Conservation (phyloP, 495 filamentous ascomycete species). For the Penicillium nucicola region DNA sequence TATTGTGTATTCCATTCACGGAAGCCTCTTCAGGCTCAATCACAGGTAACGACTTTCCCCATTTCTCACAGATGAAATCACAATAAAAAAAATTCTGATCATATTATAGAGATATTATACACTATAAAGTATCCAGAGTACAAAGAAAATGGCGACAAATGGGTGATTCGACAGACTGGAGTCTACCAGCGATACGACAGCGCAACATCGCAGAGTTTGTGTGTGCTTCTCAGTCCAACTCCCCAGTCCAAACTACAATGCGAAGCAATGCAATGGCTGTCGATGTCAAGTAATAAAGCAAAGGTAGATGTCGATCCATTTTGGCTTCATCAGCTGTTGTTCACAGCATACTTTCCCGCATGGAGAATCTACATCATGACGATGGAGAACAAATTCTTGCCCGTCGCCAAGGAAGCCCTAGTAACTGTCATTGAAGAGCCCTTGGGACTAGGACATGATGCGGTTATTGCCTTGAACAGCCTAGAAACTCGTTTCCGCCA, state of each 20-base stretch:
- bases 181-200: conserved; percentile 38
- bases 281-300: not conserved
- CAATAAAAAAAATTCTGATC: too few relatives aligned
- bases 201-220: conserved; percentile 23
- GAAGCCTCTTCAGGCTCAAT: conserved; percentile 14
- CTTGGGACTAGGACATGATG: not conserved
- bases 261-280: conserved; percentile 22
- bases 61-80: too few relatives aligned
- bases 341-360: conserved; percentile 33
- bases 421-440: conserved; percentile 5
- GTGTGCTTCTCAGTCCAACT: conserved; percentile 35
- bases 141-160: conserved; percentile 26
- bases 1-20: conserved; percentile 23
- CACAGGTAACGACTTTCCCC: too few relatives aligned
- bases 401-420: conserved; percentile 18
- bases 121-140: conserved; percentile 39
- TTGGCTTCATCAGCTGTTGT: conserved; percentile 32
- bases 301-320: conserved; percentile 9
- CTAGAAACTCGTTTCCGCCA: conserved; percentile 3
- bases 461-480: not conserved
- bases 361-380: conserved; percentile 39
- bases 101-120: conserved; percentile 33
- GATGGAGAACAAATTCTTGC: conserved; percentile 31
- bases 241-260: conserved; percentile 16
- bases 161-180: conserved; percentile 43